Evolutionary conservation across 768 basidiomycete genomes (phyloP), one percentile per base, ranked within the genome.

Genomic region (Filobasidium wieringae): DNA sequence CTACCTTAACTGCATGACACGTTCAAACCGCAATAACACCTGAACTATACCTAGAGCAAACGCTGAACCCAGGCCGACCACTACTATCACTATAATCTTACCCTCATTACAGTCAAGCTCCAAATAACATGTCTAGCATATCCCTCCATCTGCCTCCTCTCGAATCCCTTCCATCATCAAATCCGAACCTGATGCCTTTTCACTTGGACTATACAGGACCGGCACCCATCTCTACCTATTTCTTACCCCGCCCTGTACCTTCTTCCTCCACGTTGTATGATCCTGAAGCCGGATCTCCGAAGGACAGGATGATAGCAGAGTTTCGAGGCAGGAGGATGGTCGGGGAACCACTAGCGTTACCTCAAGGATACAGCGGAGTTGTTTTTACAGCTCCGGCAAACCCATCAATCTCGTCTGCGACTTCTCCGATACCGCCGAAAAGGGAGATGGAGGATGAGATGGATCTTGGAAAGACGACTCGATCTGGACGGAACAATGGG

Each of bases 111-210:
- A n/a, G n/a, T n/a, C n/a, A n/a, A n/a, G n/a, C n/a, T n/a, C n/a
- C n/a, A n/a, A n/a, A n/a, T n/a, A n/a, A n/a, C n/a, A n/a, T n/a
- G n/a, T n/a, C n/a, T n/a, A n/a, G n/a, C n/a, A n/a, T n/a, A n/a
- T n/a, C n/a, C n/a, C n/a, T n/a, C n/a, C n/a, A n/a, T n/a, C n/a
- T n/a, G n/a, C n/a, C n/a, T n/a, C n/a, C n/a, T n/a, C n/a, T n/a
- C n/a, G n/a, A n/a, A n/a, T n/a, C n/a, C n/a, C n/a, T n/a, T n/a
- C n/a, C n/a, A n/a, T n/a, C n/a, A n/a, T n/a, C n/a, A n/a, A n/a
- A n/a, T n/a, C n/a, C n/a, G n/a, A 57, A 57, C 47, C 55, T 57
- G 22, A 47, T 57, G 55, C 55, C 55, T 33, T 50, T 57, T 29
- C 41, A 50, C 33, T 31, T 57, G 26, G 30, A 57, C 19, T 50